A percentile compares a stretch with the other conserved stretches of the same genome.
These are phyloP conservation scores for Moelleriella libera DNA, from an alignment of 2,329 filamentous ascomycete genomes.

Conservation along the genomic window DNA sequence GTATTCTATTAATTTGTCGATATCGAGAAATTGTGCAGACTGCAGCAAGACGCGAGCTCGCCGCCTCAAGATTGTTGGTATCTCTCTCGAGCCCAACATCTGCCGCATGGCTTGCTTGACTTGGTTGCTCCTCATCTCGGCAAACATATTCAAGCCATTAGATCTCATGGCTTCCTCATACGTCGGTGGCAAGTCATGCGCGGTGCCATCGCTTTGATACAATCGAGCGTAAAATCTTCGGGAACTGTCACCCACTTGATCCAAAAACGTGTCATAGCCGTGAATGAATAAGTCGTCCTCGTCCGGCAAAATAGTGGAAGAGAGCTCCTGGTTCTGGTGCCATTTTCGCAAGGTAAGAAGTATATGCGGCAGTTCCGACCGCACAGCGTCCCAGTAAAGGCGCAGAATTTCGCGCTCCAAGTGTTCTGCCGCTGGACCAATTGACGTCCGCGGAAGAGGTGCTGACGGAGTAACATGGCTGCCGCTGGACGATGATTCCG, in stretches of 20 bases:
- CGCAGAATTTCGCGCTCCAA: slow-evolving; percentile 3
- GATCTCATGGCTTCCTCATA: slow-evolving; percentile 9
- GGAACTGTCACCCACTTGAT: slow-evolving; percentile 18
- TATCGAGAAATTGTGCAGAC: slow-evolving; percentile 18
- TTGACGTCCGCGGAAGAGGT: background rate
- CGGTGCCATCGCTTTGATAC: background rate
- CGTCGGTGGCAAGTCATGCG: slow-evolving; percentile 5
- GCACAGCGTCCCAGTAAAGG: slow-evolving; percentile 23
- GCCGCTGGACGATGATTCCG: background rate
- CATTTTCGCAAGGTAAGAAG: slow-evolving; percentile 18
- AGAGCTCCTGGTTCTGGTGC: slow-evolving; percentile 11
- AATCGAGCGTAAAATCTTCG: slow-evolving; percentile 14
- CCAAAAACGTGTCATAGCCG: slow-evolving; percentile 24
- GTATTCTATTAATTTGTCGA: slow-evolving; percentile 23
- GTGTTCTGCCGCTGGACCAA: slow-evolving; percentile 2
- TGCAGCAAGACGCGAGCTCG: slow-evolving; percentile 17
- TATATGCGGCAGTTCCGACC: slow-evolving; percentile 18
- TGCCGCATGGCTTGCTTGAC: slow-evolving; percentile 5
- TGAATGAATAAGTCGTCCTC: slow-evolving; percentile 16
- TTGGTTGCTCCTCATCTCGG: slow-evolving; percentile 9
- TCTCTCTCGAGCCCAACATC: slow-evolving; percentile 1
- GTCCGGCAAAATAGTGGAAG: slow-evolving; percentile 8
- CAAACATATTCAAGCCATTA: slow-evolving; percentile 10
- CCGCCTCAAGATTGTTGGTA: slow-evolving; percentile 5
- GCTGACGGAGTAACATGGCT: slow-evolving; percentile 3